Evolutionary conservation across 164 flowering plant species (phyloP).

Genomic region (Amborella trichopoda): DNA sequence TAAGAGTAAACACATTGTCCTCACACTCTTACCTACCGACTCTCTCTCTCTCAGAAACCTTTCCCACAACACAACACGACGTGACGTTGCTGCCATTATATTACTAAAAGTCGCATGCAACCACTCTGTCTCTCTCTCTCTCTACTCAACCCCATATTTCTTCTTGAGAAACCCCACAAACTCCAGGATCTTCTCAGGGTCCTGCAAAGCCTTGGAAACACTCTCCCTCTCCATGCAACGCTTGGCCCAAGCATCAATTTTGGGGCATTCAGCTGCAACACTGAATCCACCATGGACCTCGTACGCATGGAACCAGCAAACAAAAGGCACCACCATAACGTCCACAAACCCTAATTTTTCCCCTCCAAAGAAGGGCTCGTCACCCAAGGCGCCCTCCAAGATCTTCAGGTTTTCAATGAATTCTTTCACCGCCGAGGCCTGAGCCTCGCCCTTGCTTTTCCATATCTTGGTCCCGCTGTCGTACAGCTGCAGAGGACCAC

Average conservation of each 20-base stretch:
- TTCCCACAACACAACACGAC: too few relatives aligned
- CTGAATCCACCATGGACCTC: constrained; percentile 9
- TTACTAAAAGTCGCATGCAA: too few relatives aligned
- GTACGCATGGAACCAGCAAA: constrained; percentile 4
- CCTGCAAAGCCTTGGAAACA: constrained; percentile 7
- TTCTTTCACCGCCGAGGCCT: constrained; percentile 7
- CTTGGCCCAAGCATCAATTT: constrained; percentile 6
- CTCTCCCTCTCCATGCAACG: constrained; percentile 13
- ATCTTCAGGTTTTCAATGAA: constrained; percentile 6
- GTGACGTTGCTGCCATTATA: too few relatives aligned
- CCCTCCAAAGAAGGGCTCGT: constrained; percentile 11
- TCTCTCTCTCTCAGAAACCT: too few relatives aligned
- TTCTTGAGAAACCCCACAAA: constrained; percentile 2
- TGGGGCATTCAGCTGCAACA: constrained; percentile 8
- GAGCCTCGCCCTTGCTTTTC: constrained; percentile 10
- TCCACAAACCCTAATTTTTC: constrained; percentile 10
- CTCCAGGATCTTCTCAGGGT: constrained; percentile 7
- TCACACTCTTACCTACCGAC: too few relatives aligned
- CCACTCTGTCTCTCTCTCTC: too few relatives aligned
- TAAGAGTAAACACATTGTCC: too few relatives aligned
- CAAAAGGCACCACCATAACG: constrained; percentile 3
- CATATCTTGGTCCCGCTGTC: constrained; percentile 2
- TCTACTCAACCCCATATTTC: constrained; percentile 5
- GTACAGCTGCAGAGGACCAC: background rate
- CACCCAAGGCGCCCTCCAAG: constrained; percentile 13